Percentiles rank a stretch among this genome's conserved stretches.
Conservation (phyloP, 1,284 basidiomycete species). For the Omphalotus olearius region DNA sequence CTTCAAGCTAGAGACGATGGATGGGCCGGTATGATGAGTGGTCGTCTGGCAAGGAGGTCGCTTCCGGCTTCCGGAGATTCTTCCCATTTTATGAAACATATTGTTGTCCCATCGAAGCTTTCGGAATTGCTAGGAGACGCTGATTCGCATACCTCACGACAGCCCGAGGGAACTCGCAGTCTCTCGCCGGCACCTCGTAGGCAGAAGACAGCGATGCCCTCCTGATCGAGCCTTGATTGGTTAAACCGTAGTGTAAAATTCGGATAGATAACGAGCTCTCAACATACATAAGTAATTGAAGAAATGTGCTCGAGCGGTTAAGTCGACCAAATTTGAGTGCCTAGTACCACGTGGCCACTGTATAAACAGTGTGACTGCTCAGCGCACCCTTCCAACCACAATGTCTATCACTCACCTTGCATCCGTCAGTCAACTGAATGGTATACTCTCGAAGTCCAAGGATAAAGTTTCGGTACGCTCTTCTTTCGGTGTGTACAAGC, state of each 20-base stretch:
- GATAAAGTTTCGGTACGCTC: conserved; percentile 60
- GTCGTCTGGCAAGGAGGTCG: no score
- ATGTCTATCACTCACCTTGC: conserved; percentile 63
- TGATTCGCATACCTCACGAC: background rate
- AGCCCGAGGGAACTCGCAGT: background rate
- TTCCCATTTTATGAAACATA: conserved; percentile 4
- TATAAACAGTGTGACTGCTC: background rate
- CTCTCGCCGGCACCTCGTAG: conserved; percentile 9
- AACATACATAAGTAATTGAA: no score
- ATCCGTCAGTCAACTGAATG: conserved; percentile 58
- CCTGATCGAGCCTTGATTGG: no score
- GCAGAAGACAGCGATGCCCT: background rate
- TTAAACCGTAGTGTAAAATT: no score
- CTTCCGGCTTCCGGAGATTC: no score
- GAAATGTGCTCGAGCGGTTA: no score
- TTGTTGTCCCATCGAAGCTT: conserved; percentile 14
- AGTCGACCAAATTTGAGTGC: no score
- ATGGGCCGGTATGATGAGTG: no score
- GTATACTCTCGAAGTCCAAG: conserved; percentile 52
- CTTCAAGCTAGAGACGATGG: no score
- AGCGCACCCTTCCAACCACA: conserved; percentile 4
- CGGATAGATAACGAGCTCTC: no score
- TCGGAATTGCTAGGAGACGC: conserved; percentile 12
- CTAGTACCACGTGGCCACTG: background rate
- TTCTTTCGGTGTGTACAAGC: background rate